Base-by-base conservation (phyloP, 352 stramenopile species). In the Pythium monospermum region DNA sequence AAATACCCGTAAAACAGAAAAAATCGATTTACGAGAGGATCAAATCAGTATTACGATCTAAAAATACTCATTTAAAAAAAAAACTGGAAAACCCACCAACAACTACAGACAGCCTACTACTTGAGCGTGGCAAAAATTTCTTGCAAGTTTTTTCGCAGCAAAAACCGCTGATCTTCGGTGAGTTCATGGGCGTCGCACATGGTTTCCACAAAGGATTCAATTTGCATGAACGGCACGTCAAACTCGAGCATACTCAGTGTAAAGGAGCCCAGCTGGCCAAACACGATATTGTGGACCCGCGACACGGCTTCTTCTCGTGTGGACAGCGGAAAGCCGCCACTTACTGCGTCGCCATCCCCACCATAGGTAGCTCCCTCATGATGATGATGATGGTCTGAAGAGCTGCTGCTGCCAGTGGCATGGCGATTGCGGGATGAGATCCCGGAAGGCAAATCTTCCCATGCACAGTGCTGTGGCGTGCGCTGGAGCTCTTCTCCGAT, bases 171-270 rank as follows among this genome's bases (percentile, higher is more conserved):
- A 46, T 94, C 80, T 52, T 94, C 83, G 0, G 83, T 91, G 28
- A 94, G 66, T 49, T 94, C 83, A 44, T 91, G 73, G 6, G 83
- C 83, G 53, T 91, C 83, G 61, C 83, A 91, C 78, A 91, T 94
- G 27, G 78, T 91, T 61, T 94, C 83, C 36, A 94, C 76, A 45
- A 91, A 94, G 19, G 81, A 88, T 49, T 90, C 68, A 48, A 94
- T 91, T 50, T 94, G 76, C 11, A 64, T 38, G 31, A 89, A 68
- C 6, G 80, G 73, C 16, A 94, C 80, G 23, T 91, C 78, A 28
- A 94, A 91, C 64, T 94, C 80, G 35, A 91, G 78, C 83, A 94
- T 94, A 49, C 83, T 94, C 43, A 94, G 49, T 7, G 80, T 94
- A 58, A 91, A 94, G 21, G 80, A 94, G 2, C 80, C 83, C 4